Evolutionary conservation across 768 basidiomycete genomes (phyloP).

Genomic region (Lyophyllum semitale): DNA sequence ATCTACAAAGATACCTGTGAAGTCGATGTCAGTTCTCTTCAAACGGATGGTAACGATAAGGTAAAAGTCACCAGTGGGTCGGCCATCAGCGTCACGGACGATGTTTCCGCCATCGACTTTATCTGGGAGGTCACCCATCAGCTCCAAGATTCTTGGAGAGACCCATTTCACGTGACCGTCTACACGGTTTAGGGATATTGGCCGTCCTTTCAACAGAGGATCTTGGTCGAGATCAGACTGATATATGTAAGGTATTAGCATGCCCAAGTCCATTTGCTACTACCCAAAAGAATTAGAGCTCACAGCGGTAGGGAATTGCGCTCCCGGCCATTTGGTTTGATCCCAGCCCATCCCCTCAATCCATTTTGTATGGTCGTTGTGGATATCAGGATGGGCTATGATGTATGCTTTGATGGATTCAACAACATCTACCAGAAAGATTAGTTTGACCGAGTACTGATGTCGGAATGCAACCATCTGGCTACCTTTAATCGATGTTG

Average conservation of each 20-base stretch:
- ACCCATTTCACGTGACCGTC: slow-evolving; percentile 91
- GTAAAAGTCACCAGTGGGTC: slow-evolving; percentile 59
- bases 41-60: neutral
- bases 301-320: slow-evolving; percentile 74
- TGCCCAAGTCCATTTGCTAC: neutral
- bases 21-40: neutral
- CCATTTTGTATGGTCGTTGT: slow-evolving; percentile 60
- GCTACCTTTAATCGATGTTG: slow-evolving; percentile 60
- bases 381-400: slow-evolving; percentile 53
- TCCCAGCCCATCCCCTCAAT: slow-evolving; percentile 93
- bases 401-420: slow-evolving; percentile 62
- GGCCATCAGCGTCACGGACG: slow-evolving; percentile 58
- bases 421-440: slow-evolving; percentile 53
- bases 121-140: slow-evolving; percentile 61
- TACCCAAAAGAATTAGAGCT: slow-evolving; percentile 8
- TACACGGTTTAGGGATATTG: slow-evolving; percentile 73
- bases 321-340: slow-evolving; percentile 74
- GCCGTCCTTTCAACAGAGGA: slow-evolving; percentile 63
- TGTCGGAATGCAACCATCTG: neutral
- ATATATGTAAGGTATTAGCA: no score
- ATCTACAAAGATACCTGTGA: slow-evolving; percentile 76
- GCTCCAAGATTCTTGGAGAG: slow-evolving; percentile 67
- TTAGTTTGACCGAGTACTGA: neutral
- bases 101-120: slow-evolving; percentile 77
- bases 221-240: slow-evolving; percentile 80